A percentile compares a stretch with the other conserved stretches of the same genome.
Conservation (phyloP, 768 basidiomycete species). For the Serendipita vermifera region DNA sequence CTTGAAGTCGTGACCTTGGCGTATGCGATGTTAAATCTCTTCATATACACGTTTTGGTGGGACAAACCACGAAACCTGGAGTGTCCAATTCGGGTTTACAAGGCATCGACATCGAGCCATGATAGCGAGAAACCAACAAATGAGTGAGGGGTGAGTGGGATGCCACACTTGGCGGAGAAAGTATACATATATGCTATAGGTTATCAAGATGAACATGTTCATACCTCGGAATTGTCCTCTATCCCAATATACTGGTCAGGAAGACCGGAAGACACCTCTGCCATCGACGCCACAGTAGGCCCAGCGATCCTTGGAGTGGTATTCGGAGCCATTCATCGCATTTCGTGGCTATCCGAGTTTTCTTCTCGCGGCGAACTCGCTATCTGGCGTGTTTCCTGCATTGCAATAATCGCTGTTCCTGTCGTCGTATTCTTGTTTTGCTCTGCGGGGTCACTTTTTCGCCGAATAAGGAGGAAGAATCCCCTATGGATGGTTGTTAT, state of each 20-base stretch:
- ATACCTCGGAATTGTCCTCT: constrained; percentile 10
- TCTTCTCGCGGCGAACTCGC: constrained; percentile 17
- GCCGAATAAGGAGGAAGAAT: too few species aligned
- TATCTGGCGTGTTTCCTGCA: constrained; percentile 21
- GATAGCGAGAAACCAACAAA: too few species aligned
- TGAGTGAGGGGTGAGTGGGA: too few species aligned
- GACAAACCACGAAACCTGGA: constrained; percentile 27
- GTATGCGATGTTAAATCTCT: constrained; percentile 23
- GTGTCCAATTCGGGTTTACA: not conserved
- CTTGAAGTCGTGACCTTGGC: constrained; percentile 27
- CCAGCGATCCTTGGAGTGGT: constrained; percentile 11
- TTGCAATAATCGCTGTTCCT: constrained; percentile 15
- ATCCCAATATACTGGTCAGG: not conserved
- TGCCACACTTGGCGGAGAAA: too few species aligned
- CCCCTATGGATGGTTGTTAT: too few species aligned
- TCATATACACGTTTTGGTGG: constrained; percentile 29
- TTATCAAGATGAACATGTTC: too few species aligned
- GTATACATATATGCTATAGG: too few species aligned
- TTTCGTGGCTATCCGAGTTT: constrained; percentile 23
- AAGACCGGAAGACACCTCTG: too few species aligned
- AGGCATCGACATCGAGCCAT: too few species aligned
- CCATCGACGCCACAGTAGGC: too few species aligned
- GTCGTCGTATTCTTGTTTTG: too few species aligned
- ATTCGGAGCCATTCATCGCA: constrained; percentile 22
- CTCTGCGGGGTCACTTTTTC: too few species aligned